Percentiles rank a stretch among this genome's conserved stretches.
Conservation (phyloP, 2,329 filamentous ascomycete genomes). For the Microdochium paspali region DNA sequence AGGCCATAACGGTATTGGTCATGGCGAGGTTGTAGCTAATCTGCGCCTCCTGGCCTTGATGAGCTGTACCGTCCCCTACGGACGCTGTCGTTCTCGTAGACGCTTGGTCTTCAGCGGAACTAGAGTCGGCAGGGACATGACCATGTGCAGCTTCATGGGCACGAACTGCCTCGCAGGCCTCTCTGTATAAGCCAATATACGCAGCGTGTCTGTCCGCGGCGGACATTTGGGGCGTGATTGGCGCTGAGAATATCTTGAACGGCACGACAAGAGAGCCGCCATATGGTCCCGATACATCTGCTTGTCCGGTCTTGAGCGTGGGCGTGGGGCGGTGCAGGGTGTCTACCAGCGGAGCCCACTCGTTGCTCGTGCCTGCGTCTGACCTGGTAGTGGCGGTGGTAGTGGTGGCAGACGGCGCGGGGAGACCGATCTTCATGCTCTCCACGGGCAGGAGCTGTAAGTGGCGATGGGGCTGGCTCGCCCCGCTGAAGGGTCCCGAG, state of each 20-base stretch:
- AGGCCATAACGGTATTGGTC: slow-evolving; percentile 40
- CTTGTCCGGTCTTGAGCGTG: neutral
- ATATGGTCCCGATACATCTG: slow-evolving; percentile 2
- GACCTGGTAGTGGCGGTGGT: slow-evolving; percentile 28
- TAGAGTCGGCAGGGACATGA: slow-evolving; percentile 15
- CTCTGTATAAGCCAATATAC: slow-evolving; percentile 39
- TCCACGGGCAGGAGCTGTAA: slow-evolving; percentile 61
- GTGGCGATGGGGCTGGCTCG: slow-evolving; percentile 63
- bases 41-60: slow-evolving; percentile 34
- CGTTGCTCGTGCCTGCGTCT: neutral
- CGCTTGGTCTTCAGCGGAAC: slow-evolving; percentile 3
- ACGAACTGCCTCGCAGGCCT: slow-evolving; percentile 16
- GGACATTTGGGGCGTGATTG: slow-evolving; percentile 23
- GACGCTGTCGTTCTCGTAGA: slow-evolving; percentile 1
- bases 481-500: slow-evolving; percentile 57
- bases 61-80: slow-evolving; percentile 16
- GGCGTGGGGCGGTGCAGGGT: neutral
- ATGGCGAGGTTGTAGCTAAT: slow-evolving; percentile 58
- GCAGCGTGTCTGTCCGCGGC: slow-evolving; percentile 24
- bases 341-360: neutral
- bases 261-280: too few relatives aligned
- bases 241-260: slow-evolving; percentile 32
- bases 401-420: slow-evolving; percentile 6
- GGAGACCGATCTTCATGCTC: slow-evolving; percentile 48
- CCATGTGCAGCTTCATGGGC: too few relatives aligned